Evolutionary conservation across 495 filamentous ascomycete genomes (phyloP).

Genomic region (Cercophora scortea): DNA sequence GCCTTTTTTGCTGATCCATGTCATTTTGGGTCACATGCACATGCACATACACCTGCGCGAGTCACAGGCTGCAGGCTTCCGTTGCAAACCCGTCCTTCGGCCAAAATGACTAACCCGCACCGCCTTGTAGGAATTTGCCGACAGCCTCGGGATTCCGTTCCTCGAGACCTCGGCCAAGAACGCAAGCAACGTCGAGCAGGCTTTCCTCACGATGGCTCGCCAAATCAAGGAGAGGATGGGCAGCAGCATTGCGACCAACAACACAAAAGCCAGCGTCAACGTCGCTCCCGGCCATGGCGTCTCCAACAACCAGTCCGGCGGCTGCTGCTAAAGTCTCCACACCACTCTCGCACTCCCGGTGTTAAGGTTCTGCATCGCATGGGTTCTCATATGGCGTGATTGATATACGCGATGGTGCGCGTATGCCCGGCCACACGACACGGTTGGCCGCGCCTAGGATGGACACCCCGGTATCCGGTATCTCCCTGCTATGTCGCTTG

Average conservation of each 20-base stretch:
- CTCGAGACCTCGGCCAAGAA: constrained; percentile 99
- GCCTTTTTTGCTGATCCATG: background rate
- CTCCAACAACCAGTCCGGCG: constrained; percentile 78
- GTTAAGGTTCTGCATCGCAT: too few species aligned
- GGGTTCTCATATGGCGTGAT: too few species aligned
- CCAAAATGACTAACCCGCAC: constrained; percentile 5
- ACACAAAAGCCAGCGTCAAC: constrained; percentile 97
- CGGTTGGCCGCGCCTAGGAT: too few species aligned
- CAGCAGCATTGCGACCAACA: constrained; percentile 83
- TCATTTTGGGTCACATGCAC: background rate
- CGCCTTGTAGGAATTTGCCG: constrained; percentile 78
- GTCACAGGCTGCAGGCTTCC: background rate
- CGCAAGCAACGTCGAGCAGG: constrained; percentile 98
- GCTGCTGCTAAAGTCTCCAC: constrained; percentile 75
- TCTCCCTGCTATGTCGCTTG: too few species aligned
- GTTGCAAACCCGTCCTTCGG: background rate
- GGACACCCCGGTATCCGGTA: too few species aligned
- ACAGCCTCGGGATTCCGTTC: constrained; percentile 98
- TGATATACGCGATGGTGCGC: too few species aligned
- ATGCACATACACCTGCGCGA: background rate
- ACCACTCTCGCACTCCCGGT: constrained; percentile 45
- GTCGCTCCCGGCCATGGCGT: constrained; percentile 92
- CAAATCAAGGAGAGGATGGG: constrained; percentile 99
- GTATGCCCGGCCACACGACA: too few species aligned
- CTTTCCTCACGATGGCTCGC: constrained; percentile 98